These are phyloP conservation scores for Alternaria sp. DNA, from an alignment of 2,329 filamentous ascomycete genomes.

Conservation along the genomic window DNA sequence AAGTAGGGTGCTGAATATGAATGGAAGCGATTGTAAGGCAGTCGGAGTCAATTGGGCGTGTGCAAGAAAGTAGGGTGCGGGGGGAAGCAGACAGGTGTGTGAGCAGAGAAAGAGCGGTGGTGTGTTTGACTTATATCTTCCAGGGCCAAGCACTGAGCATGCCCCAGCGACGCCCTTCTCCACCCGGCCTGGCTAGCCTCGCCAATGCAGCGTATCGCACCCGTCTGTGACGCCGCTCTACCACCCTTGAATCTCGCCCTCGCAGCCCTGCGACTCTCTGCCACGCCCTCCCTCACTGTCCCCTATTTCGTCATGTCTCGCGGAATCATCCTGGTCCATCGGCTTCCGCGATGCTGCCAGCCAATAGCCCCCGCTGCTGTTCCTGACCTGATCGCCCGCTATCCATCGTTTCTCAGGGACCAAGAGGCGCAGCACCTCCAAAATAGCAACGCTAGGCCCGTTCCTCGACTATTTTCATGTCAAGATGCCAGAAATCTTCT, in stretches of 20 bases:
- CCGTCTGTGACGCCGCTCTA: conserved; percentile 29
- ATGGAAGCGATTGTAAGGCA: conserved; percentile 38
- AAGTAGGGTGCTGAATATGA: conserved; percentile 30
- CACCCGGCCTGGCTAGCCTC: conserved; percentile 37
- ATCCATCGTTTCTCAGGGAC: conserved; percentile 30
- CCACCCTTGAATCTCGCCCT: conserved; percentile 31
- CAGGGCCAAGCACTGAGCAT: conserved; percentile 37
- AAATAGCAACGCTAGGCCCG: conserved; percentile 42
- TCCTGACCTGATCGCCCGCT: conserved; percentile 44
- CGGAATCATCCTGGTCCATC: conserved; percentile 17
- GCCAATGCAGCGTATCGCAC: conserved; percentile 32
- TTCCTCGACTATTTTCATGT: conserved; percentile 22
- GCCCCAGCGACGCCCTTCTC: conserved; percentile 33
- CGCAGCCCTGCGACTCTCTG: conserved; percentile 13
- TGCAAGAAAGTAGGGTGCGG: conserved; percentile 22
- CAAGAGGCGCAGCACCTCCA: conserved; percentile 40
- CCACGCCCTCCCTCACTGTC: conserved; percentile 16
- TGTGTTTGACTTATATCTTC: conserved; percentile 46
- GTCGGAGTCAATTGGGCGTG: conserved; percentile 19
- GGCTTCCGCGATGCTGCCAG: conserved; percentile 19
- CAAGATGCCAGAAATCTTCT: conserved; percentile 18
- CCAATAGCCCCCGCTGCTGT: conserved; percentile 31
- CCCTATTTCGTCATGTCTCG: conserved; percentile 41
- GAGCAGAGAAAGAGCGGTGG: conserved; percentile 45
- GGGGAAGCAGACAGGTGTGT: conserved; percentile 24